Percentiles rank a stretch among this genome's conserved stretches.
Evolutionary conservation across 768 basidiomycete species (phyloP).

Genomic region (Pleurotus tuoliensis): DNA sequence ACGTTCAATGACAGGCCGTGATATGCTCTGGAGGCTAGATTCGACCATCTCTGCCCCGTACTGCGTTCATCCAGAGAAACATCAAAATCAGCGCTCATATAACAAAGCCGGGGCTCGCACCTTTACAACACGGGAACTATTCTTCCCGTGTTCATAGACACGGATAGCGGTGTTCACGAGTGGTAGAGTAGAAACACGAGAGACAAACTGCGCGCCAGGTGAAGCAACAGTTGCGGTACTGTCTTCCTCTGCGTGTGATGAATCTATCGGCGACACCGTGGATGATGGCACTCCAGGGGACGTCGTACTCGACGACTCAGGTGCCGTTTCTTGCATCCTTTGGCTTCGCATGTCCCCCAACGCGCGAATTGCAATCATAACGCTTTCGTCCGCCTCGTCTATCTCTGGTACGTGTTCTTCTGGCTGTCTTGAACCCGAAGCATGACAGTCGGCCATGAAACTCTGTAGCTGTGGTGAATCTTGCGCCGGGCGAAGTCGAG

Average conservation of each 20-base stretch:
- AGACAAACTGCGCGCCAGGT: conserved; percentile 31
- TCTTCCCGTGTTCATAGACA: conserved; percentile 81
- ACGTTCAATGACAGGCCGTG: conserved; percentile 76
- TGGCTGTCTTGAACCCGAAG: neutral
- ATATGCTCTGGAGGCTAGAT: conserved; percentile 75
- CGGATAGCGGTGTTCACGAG: conserved; percentile 69
- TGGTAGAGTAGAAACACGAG: conserved; percentile 64
- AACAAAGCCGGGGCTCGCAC: conserved; percentile 31
- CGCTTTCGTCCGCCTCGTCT: conserved; percentile 66
- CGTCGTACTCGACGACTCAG: neutral
- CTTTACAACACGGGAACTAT: conserved; percentile 81
- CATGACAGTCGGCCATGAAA: neutral
- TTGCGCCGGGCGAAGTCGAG: neutral
- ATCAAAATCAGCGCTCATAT: neutral
- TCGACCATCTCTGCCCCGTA: conserved; percentile 89
- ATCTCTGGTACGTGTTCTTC: neutral
- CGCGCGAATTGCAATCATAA: conserved; percentile 73
- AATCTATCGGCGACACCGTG: conserved; percentile 11
- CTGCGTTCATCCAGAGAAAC: conserved; percentile 28
- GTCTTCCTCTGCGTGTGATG: conserved; percentile 4
- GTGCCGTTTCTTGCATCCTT: conserved; percentile 13
- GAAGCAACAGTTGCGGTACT: conserved; percentile 11
- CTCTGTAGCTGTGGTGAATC: neutral
- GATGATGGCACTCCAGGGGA: conserved; percentile 7
- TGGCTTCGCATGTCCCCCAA: conserved; percentile 75